Conservation (phyloP, 1,139 yeast genomes). For the Suhomyces maxii region DNA sequence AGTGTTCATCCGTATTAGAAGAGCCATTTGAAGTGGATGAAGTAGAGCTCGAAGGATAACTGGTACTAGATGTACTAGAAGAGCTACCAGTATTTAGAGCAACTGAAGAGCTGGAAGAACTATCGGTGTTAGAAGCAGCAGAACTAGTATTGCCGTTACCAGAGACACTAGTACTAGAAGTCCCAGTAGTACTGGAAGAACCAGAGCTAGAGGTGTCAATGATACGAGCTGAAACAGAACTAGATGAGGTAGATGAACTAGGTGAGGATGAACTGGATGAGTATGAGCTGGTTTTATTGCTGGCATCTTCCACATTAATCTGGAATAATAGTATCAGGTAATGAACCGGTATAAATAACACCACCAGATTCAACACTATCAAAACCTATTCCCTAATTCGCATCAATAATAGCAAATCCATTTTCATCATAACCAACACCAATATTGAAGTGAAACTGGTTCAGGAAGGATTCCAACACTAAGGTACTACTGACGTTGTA, state of each 20-base stretch:
- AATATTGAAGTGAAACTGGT: slow-evolving; percentile 18
- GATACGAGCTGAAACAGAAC: too few relatives aligned
- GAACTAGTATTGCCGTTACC: background rate
- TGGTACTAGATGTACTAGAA: slow-evolving; percentile 3
- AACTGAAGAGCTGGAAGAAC: background rate
- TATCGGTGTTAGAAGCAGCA: background rate
- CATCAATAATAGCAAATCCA: slow-evolving; percentile 13
- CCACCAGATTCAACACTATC: slow-evolving; percentile 17
- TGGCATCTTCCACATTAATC: slow-evolving; percentile 4
- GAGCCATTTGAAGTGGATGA: slow-evolving; percentile 13
- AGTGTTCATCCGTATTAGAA: background rate
- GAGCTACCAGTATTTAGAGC: background rate
- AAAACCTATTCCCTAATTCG: slow-evolving; percentile 16
- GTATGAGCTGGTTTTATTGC: background rate
- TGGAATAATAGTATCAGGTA: slow-evolving; percentile 3
- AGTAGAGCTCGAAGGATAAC: slow-evolving; percentile 7
- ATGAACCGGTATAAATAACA: slow-evolving; percentile 19
- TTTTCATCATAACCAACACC: slow-evolving; percentile 20
- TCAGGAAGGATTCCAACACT: slow-evolving; percentile 13
- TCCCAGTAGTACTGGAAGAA: background rate
- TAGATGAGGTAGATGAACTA: too few relatives aligned
- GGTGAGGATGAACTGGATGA: too few relatives aligned
- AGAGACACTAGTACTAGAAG: background rate
- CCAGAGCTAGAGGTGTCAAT: background rate
- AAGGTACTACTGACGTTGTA: slow-evolving; percentile 22